These are phyloP conservation scores for Apiospora saccharicola DNA, from an alignment of 2,329 filamentous ascomycete genomes.

Conservation along the genomic window DNA sequence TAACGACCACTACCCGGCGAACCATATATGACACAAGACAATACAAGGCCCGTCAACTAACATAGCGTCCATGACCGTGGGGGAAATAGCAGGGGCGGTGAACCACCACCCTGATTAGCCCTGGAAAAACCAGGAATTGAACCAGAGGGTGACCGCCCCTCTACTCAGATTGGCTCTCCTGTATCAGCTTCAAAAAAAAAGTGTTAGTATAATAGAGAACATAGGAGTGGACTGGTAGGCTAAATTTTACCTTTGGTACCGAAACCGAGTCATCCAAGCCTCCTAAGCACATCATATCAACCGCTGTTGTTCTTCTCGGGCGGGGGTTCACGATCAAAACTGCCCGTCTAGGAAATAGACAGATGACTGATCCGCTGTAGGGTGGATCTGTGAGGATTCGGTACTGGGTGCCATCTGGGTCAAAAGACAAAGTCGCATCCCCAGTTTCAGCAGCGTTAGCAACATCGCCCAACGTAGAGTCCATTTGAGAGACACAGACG, in stretches of 20 bases:
- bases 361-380: slow-evolving; percentile 31
- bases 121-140: too few relatives aligned
- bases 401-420: slow-evolving; percentile 25
- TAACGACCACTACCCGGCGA: too few relatives aligned
- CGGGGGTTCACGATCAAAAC: slow-evolving; percentile 34
- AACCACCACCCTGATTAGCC: neutral
- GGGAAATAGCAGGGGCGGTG: too few relatives aligned
- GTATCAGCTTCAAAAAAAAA: neutral
- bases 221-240: neutral
- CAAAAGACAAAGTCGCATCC: neutral
- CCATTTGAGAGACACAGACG: neutral
- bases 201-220: neutral
- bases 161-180: neutral
- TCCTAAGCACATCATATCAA: slow-evolving; percentile 31
- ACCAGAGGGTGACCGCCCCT: neutral
- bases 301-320: slow-evolving; percentile 32
- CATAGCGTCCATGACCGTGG: too few relatives aligned
- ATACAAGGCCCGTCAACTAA: too few relatives aligned
- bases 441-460: neutral
- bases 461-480: slow-evolving; percentile 18
- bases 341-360: slow-evolving; percentile 32
- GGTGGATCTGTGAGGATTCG: slow-evolving; percentile 29
- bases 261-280: slow-evolving; percentile 8
- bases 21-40: too few relatives aligned
- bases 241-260: neutral